These are phyloP conservation scores for Tylopilus sp. DNA, from an alignment of 768 basidiomycete genomes.

Conservation along the genomic window DNA sequence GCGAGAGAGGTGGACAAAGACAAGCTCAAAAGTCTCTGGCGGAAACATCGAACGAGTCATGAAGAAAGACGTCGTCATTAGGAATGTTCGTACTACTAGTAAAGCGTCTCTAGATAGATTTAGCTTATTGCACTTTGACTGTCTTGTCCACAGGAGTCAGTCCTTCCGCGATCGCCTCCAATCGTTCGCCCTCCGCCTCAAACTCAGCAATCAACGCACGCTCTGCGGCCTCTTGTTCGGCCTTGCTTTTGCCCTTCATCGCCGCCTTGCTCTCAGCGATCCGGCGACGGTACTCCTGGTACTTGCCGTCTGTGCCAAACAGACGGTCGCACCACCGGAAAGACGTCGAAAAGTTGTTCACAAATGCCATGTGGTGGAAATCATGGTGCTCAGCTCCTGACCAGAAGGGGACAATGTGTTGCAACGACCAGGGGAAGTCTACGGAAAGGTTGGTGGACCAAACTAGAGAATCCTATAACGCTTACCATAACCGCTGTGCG, in stretches of 20 bases:
- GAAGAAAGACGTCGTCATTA: background rate
- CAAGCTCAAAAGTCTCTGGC: slow-evolving; percentile 35
- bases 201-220: slow-evolving; percentile 62
- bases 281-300: slow-evolving; percentile 72
- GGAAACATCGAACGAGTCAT: slow-evolving; percentile 25
- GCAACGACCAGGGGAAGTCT: slow-evolving; percentile 98
- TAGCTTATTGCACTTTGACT: slow-evolving; percentile 26
- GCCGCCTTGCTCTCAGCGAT: slow-evolving; percentile 58
- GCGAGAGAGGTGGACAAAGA: slow-evolving; percentile 26
- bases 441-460: background rate
- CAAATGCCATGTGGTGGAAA: slow-evolving; percentile 97
- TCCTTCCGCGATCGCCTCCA: slow-evolving; percentile 55
- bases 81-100: slow-evolving; percentile 6
- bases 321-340: slow-evolving; percentile 93
- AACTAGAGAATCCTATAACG: slow-evolving; percentile 11
- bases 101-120: background rate
- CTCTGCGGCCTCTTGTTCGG: slow-evolving; percentile 55
- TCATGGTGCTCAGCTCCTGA: slow-evolving; percentile 97
- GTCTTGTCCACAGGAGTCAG: slow-evolving; percentile 21
- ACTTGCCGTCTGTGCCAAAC: slow-evolving; percentile 90
- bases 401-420: slow-evolving; percentile 93
- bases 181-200: slow-evolving; percentile 67
- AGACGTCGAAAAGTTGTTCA: slow-evolving; percentile 89
- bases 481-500: slow-evolving; percentile 93
- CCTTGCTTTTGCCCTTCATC: slow-evolving; percentile 50